phyloP scores from a whole-genome alignment of 768 basidiomycete genomes.

The Tulasnella sp. region DNA sequence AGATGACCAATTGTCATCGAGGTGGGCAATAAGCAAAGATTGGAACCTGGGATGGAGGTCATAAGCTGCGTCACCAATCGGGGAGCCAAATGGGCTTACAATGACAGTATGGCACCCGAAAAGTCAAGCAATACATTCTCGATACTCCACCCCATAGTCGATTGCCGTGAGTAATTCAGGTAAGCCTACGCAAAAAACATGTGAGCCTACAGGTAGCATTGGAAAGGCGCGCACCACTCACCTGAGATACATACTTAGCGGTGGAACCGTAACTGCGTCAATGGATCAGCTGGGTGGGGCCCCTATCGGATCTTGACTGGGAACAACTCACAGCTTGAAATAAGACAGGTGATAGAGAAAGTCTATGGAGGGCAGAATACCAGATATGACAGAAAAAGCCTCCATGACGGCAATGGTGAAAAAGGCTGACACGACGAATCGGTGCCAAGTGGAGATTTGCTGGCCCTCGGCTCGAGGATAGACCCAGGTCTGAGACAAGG shows the following conservation, averaged over 20 bases:
- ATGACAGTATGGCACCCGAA: constrained; percentile 41
- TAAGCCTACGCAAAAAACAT: constrained; percentile 34
- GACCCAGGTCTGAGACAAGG: constrained; percentile 44
- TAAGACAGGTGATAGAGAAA: constrained; percentile 42
- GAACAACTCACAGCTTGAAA: constrained; percentile 43
- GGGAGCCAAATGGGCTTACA: constrained; percentile 35
- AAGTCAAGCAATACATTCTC: constrained; percentile 45
- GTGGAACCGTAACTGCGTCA: constrained; percentile 41
- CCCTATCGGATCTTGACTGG: constrained; percentile 15
- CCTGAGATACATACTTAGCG: constrained; percentile 50
- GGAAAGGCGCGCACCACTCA: constrained; percentile 31
- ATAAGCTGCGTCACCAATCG: not conserved
- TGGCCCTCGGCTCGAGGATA: constrained; percentile 41
- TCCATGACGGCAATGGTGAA: constrained; percentile 39
- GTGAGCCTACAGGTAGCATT: not conserved
- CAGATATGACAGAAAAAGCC: constrained; percentile 37
- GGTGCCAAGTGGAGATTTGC: constrained; percentile 34
- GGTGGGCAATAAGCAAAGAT: constrained; percentile 42
- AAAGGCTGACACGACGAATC: constrained; percentile 39
- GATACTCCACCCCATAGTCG: constrained; percentile 43
- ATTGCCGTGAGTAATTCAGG: constrained; percentile 45
- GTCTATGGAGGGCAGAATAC: constrained; percentile 38
- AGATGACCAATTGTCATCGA: constrained; percentile 39
- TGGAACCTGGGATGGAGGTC: constrained; percentile 36
- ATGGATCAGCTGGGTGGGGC: not conserved